Evolutionary conservation across 805 yeast genomes (phyloP), one percentile per base, ranked within the genome.

Genomic region (Candida insectalens): DNA sequence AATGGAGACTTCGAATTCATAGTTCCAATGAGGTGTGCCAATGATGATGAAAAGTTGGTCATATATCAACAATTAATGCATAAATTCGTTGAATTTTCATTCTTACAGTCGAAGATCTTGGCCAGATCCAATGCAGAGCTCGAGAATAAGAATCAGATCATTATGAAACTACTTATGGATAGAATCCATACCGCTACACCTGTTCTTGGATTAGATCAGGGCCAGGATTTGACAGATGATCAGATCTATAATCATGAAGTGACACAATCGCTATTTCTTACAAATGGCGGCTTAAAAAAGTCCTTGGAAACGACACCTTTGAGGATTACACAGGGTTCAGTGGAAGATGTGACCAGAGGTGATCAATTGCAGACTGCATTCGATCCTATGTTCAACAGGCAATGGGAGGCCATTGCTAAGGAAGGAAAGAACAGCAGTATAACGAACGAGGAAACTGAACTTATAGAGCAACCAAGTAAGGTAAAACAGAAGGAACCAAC

Each of bases 131-230:
- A 42, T 3, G 37, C 34, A 5, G 49, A 47, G 19, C 25, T 47
- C 18, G 32, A 34, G 15, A 38, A 32, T 19, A 47, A 47, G 27
- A 45, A 45, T 31, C 47, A 42, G 33, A 41, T 45, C 28, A 47
- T 47, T 5, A 34, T 45, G 13, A 45, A 45, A 30, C 37, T 47
- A 21, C 42, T 49, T 4, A 40, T 47, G 2, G 37, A 41, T 3
- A 42, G 43, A 20, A 44, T 46, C 4, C 48, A 47, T 27, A 49
- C 44, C 27, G 42, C 41, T 15, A 33, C 44, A 14, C 40, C 44
- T 8, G 38, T 19, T 32, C 40, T 14, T 22, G 35, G 35, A 13
- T n/a, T 27, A 6, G 30, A 18, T 6, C 9, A 18, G 7, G 12
- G 14, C 8, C 25, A 4, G 8, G 25, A 26, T 8, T 20, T 36